These are phyloP conservation scores for Caulochytrium protostelioides DNA, from an alignment of 371 early-diverging fungal species.

Conservation along the genomic window DNA sequence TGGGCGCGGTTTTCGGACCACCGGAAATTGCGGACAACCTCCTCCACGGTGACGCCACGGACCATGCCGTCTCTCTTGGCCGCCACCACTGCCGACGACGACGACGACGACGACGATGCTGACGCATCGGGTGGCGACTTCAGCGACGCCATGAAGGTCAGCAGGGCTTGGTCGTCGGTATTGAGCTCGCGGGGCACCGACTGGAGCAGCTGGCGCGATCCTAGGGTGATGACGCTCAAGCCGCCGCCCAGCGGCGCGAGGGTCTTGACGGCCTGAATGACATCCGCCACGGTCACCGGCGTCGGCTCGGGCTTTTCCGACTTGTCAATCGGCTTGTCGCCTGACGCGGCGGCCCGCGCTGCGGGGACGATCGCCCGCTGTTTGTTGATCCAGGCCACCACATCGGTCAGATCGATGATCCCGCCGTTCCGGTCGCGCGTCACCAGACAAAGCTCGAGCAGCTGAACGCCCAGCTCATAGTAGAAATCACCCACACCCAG, in stretches of 20 bases:
- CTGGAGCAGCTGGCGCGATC: conserved; percentile 53
- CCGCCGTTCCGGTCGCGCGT: conserved; percentile 75
- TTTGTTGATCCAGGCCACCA: conserved; percentile 15
- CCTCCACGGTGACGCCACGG: too few species aligned
- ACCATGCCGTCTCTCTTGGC: too few species aligned
- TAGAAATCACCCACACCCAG: conserved; percentile 95
- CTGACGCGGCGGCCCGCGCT: too few species aligned
- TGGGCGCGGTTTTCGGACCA: too few species aligned
- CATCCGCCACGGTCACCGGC: conserved; percentile 54
- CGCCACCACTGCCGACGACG: too few species aligned
- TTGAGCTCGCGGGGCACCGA: conserved; percentile 78
- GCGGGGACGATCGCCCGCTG: too few species aligned
- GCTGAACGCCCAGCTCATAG: conserved; percentile 79
- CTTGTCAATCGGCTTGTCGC: too few species aligned
- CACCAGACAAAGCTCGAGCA: conserved; percentile 60
- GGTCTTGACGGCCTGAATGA: conserved; percentile 59
- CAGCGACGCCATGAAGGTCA: too few species aligned
- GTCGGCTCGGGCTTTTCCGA: too few species aligned
- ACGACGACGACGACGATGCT: too few species aligned
- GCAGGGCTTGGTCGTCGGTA: conserved; percentile 43
- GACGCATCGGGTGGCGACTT: too few species aligned
- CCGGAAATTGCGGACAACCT: too few species aligned
- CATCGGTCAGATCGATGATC: conserved; percentile 56
- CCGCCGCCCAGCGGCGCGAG: conserved; percentile 66
- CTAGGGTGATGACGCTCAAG: conserved; percentile 55